phyloP scores from a whole-genome alignment of 768 basidiomycete genomes.

The Cantharellus anzutake region DNA sequence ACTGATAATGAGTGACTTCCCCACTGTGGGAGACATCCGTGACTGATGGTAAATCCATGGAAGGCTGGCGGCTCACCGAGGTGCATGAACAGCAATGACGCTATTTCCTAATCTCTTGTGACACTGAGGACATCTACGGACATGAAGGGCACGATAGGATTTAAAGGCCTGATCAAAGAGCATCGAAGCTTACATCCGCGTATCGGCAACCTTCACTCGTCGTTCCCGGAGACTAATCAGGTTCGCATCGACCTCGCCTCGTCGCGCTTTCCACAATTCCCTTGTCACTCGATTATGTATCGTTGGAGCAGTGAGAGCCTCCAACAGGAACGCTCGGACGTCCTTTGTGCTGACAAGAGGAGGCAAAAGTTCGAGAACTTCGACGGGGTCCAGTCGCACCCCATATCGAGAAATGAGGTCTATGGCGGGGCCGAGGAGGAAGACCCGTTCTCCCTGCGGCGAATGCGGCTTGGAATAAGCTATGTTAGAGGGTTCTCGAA shows the following conservation, averaged over 20 bases:
- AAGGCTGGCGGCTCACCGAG: slow-evolving; percentile 33
- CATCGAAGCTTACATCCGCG: slow-evolving; percentile 54
- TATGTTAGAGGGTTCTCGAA: slow-evolving; percentile 31
- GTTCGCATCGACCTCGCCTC: slow-evolving; percentile 53
- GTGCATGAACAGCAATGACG: slow-evolving; percentile 85
- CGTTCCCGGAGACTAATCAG: slow-evolving; percentile 62
- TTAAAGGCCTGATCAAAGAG: not conserved
- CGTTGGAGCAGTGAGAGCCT: slow-evolving; percentile 23
- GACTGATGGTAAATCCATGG: not conserved
- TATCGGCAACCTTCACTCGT: slow-evolving; percentile 79
- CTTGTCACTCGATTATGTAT: slow-evolving; percentile 34
- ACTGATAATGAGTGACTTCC: slow-evolving; percentile 93
- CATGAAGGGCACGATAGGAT: not conserved
- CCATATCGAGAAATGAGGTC: slow-evolving; percentile 76
- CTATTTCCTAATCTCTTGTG: slow-evolving; percentile 85
- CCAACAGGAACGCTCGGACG: slow-evolving; percentile 56
- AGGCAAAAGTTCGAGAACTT: slow-evolving; percentile 73
- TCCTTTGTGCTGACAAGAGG: slow-evolving; percentile 75
- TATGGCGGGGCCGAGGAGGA: slow-evolving; percentile 60
- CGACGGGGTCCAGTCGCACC: slow-evolving; percentile 58
- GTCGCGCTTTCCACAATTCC: slow-evolving; percentile 50
- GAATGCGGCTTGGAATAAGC: slow-evolving; percentile 26
- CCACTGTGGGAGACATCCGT: slow-evolving; percentile 31
- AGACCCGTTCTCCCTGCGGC: not conserved
- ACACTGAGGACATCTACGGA: slow-evolving; percentile 75